Evolutionary conservation across 805 yeast species (phyloP).

Genomic region (Cyberlindnera mycetangii): DNA sequence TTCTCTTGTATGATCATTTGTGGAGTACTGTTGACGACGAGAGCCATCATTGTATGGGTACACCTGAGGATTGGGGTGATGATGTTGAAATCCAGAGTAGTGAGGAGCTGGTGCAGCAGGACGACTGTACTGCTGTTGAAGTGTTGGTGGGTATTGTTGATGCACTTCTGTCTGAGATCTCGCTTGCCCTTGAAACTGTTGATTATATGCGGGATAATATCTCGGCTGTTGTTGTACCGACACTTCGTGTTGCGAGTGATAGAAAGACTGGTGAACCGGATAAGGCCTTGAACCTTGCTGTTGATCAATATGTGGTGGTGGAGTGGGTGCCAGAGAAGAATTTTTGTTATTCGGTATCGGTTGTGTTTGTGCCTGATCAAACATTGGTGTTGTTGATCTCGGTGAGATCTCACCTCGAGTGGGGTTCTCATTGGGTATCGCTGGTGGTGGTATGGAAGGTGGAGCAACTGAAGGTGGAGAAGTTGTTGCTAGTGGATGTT

Average conservation of each 20-base stretch:
- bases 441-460: constrained; percentile 14
- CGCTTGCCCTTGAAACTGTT: not conserved
- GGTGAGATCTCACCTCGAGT: not conserved
- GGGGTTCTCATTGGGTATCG: not conserved
- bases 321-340: constrained; percentile 15
- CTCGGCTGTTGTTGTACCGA: constrained; percentile 2
- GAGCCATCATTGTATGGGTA: constrained; percentile 2
- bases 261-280: constrained; percentile 13
- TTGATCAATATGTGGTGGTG: constrained; percentile 9
- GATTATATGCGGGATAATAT: not conserved
- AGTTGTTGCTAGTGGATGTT: constrained; percentile 28
- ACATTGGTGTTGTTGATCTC: not conserved
- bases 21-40: not conserved
- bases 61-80: not conserved
- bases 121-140: constrained; percentile 3
- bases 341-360: not conserved
- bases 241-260: constrained; percentile 8
- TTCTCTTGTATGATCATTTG: constrained; percentile 2
- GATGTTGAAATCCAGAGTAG: not conserved
- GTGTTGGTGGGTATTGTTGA: constrained; percentile 4
- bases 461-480: constrained; percentile 31
- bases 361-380: not conserved
- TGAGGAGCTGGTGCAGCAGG: constrained; percentile 7
- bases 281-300: constrained; percentile 9
- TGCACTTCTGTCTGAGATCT: too few relatives aligned